phyloP scores from a whole-genome alignment of 495 filamentous ascomycete genomes.

The Talaromyces wortmannii region DNA sequence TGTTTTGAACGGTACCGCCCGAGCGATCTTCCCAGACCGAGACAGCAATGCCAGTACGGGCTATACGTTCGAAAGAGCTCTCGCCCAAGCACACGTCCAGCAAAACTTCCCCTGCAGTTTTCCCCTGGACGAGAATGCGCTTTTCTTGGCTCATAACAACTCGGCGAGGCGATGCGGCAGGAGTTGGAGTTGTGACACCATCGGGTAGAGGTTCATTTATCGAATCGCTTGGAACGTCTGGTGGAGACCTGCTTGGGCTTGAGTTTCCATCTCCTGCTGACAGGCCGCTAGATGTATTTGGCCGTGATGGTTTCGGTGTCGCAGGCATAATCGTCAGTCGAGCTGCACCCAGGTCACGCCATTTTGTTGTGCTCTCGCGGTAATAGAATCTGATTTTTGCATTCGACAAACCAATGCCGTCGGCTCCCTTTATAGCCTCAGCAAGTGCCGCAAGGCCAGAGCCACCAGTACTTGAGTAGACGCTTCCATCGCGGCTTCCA shows the following conservation, averaged over 20 bases:
- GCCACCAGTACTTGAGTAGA: slow-evolving; percentile 49
- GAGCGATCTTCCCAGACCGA: slow-evolving; percentile 79
- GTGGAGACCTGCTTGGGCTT: not conserved
- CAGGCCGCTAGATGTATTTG: slow-evolving; percentile 21
- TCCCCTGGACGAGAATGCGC: slow-evolving; percentile 67
- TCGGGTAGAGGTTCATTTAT: not conserved
- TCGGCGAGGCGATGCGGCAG: slow-evolving; percentile 26
- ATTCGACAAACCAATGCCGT: slow-evolving; percentile 59
- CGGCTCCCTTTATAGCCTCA: slow-evolving; percentile 41
- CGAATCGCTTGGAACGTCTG: not conserved
- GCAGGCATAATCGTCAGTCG: slow-evolving; percentile 73
- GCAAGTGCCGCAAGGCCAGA: slow-evolving; percentile 49
- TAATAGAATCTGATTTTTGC: slow-evolving; percentile 78
- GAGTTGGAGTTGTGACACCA: slow-evolving; percentile 1
- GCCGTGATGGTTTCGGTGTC: slow-evolving; percentile 41
- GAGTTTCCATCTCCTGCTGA: slow-evolving; percentile 7
- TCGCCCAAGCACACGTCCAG: slow-evolving; percentile 80
- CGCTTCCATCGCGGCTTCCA: slow-evolving; percentile 49
- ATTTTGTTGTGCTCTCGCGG: slow-evolving; percentile 68
- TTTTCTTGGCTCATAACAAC: slow-evolving; percentile 53
- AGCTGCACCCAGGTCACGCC: slow-evolving; percentile 86
- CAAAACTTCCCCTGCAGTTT: slow-evolving; percentile 59
- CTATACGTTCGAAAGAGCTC: slow-evolving; percentile 77
- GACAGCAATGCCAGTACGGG: slow-evolving; percentile 75
- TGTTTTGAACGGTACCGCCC: slow-evolving; percentile 58